Evolutionary conservation across 352 stramenopile genomes (phyloP), one percentile per base, ranked within the genome.

Genomic region (Globisporangium camurandrum): DNA sequence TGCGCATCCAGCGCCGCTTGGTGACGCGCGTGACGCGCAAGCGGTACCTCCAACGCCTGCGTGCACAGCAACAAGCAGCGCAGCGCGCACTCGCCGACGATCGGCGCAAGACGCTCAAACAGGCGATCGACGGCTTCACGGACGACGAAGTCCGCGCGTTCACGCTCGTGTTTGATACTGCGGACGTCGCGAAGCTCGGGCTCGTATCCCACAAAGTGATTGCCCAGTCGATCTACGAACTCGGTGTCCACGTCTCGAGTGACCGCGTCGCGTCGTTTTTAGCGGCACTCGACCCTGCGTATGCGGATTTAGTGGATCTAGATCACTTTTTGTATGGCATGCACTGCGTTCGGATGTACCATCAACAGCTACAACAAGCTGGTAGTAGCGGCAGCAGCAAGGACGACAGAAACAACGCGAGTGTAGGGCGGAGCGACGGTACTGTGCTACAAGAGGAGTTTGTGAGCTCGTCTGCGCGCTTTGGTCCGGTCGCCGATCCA

Each of bases 281-380:
- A 1, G 14, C 62, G 26, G 68, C 64, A 0, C 65, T 87, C 8
- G 79, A 90, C 27, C 74, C 75, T 1, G 79, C 75, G 20, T 90
- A 85, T 43, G 74, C 71, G 9, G 79, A 90, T 23, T 68, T 90
- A 1, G 77, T 90, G 9, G 79, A 90, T 59, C 81, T 88, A 45
- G 79, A 90, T 41, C 77, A 90, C 51, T 90, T 88, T 55, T 38
- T 90, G 9, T 90, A 85, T 44, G 79, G 73, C 51, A 90, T 90
- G 79, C 75, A 87, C 54, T 84, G 76, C 47, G 75, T 84, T 22
- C 75, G 79, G 1, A 39, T 69, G 27, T 59, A 85, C 38, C 79
- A 90, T 40, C 79, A 90, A 36, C 56, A 76, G 4, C n/a, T n/a
- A n/a, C 66, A 81, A 38, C 69, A 90, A 31, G 46, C 46, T 1